Evolutionary conservation across 2,329 filamentous ascomycete genomes (phyloP).

Genomic region (Metarhizium anisopliae): DNA sequence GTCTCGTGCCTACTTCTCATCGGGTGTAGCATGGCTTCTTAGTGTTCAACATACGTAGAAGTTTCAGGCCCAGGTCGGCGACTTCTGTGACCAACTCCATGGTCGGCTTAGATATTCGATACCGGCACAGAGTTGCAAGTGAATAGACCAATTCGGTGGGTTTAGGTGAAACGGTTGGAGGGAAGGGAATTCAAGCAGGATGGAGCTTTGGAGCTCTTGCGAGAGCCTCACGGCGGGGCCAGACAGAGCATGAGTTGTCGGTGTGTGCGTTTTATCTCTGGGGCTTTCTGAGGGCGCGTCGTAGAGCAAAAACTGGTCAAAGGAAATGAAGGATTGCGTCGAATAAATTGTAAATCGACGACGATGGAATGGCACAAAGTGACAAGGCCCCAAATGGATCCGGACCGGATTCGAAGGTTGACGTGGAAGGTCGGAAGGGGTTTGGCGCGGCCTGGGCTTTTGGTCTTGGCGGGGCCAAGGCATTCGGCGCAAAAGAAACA

Average conservation of each 20-base stretch:
- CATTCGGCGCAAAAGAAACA: neutral
- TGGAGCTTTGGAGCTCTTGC: slow-evolving; percentile 7
- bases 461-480: neutral
- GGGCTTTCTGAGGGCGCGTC: neutral
- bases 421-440: neutral
- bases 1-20: neutral
- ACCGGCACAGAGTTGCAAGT: neutral
- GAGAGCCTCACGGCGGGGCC: slow-evolving; percentile 15
- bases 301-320: neutral
- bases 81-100: slow-evolving; percentile 17
- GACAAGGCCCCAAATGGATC: neutral
- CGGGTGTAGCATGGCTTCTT: neutral
- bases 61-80: slow-evolving; percentile 20
- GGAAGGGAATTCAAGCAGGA: neutral
- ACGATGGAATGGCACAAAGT: neutral
- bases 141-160: neutral
- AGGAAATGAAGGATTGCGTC: neutral
- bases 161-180: neutral
- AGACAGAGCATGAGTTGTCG: slow-evolving; percentile 13
- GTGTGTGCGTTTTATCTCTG: neutral
- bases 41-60: slow-evolving; percentile 19
- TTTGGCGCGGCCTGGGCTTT: neutral
- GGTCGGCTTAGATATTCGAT: slow-evolving; percentile 3
- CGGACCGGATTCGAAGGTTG: neutral
- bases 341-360: neutral